Conservation (phyloP, 345 rosid species). For the Eucalyptus shirleyi region DNA sequence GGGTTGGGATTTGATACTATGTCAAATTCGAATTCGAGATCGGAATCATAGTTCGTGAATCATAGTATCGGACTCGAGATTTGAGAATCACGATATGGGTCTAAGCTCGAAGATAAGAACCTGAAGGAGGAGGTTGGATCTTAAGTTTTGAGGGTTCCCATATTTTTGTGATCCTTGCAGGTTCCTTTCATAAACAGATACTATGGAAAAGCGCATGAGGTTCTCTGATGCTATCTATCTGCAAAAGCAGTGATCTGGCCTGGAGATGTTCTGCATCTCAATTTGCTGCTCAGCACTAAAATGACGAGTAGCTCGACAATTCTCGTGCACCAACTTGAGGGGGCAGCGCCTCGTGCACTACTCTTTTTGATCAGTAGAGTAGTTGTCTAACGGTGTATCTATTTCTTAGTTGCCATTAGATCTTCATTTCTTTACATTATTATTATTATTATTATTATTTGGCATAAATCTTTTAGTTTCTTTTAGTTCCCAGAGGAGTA, state of each 20-base stretch:
- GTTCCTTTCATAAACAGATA: slow-evolving; percentile 76
- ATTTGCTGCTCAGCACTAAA: background rate
- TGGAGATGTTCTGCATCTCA: background rate
- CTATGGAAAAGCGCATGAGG: slow-evolving; percentile 76
- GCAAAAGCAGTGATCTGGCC: background rate
- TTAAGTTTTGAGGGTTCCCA: background rate
- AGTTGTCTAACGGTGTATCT: background rate
- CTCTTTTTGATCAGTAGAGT: background rate
- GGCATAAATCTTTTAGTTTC: too few species aligned
- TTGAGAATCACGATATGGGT: background rate
- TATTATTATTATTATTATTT: background rate
- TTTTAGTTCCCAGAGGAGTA: too few species aligned
- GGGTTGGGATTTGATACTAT: background rate
- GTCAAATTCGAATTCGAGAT: background rate
- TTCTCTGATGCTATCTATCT: slow-evolving; percentile 26
- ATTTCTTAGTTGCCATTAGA: background rate
- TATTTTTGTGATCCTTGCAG: slow-evolving; percentile 24
- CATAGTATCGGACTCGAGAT: background rate
- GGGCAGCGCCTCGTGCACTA: background rate
- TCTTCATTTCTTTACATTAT: background rate
- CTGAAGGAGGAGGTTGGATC: background rate
- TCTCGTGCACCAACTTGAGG: background rate
- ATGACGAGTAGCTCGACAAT: background rate
- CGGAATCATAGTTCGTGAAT: background rate
- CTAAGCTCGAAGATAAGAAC: background rate